Percentiles rank a stretch among this genome's conserved stretches.
Conservation (phyloP, 140 eudicot species). For the Ambrosia hybrid region DNA sequence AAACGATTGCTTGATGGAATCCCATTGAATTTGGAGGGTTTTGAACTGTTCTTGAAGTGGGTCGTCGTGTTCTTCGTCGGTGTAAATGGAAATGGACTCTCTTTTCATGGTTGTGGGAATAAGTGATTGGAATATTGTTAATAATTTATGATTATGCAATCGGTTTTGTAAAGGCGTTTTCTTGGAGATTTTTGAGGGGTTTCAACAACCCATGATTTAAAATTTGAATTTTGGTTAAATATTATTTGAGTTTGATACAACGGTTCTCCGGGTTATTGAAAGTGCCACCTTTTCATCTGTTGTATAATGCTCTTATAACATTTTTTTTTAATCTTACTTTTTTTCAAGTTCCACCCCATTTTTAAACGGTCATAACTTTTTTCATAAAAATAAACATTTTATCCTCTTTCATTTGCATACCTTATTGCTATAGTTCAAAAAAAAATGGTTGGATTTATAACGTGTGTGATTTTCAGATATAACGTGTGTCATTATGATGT, state of each 20-base stretch:
- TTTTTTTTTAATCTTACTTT: too few relatives aligned
- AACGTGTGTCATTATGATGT: too few relatives aligned
- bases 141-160: not conserved
- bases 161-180: constrained; percentile 22
- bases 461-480: too few relatives aligned
- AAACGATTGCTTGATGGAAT: constrained; percentile 31
- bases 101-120: constrained; percentile 25
- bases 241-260: not conserved
- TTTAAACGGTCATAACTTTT: too few relatives aligned
- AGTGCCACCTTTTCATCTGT: not conserved
- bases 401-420: too few relatives aligned
- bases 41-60: constrained; percentile 28
- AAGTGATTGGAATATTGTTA: not conserved
- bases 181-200: constrained; percentile 30
- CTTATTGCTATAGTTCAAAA: too few relatives aligned
- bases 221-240: constrained; percentile 8
- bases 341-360: too few relatives aligned
- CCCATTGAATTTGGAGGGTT: constrained; percentile 33
- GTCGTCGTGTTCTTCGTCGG: constrained; percentile 13
- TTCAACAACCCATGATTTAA: constrained; percentile 16
- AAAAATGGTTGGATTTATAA: too few relatives aligned
- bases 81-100: not conserved
- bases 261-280: not conserved
- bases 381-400: too few relatives aligned
- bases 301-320: too few relatives aligned